Conservation (phyloP, 2,329 filamentous ascomycete genomes). For the Alternaria consortialis region DNA sequence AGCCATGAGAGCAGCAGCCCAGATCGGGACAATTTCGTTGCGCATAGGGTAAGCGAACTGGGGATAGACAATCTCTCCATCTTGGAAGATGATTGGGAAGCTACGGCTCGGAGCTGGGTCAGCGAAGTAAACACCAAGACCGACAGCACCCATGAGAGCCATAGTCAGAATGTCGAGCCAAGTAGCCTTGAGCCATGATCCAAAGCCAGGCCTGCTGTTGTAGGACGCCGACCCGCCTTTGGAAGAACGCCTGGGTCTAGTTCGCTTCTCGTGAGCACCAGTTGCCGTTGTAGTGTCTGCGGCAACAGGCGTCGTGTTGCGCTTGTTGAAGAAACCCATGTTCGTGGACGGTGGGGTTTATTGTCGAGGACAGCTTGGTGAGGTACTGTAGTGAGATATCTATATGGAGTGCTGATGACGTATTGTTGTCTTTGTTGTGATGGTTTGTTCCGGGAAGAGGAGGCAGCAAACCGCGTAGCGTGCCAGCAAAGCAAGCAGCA, state of each 20-base stretch:
- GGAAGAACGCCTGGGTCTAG: constrained; percentile 18
- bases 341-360: not conserved
- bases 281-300: constrained; percentile 49
- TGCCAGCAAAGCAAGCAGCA: constrained; percentile 8
- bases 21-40: constrained; percentile 69
- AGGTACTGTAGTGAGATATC: not conserved
- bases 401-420: constrained; percentile 11
- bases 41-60: constrained; percentile 76
- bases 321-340: constrained; percentile 54
- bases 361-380: constrained; percentile 1
- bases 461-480: constrained; percentile 9
- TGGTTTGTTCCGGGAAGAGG: constrained; percentile 1
- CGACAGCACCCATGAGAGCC: constrained; percentile 70
- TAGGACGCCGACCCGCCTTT: constrained; percentile 28
- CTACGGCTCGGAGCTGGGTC: constrained; percentile 73
- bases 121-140: constrained; percentile 73
- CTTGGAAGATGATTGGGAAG: constrained; percentile 71
- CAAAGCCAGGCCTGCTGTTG: constrained; percentile 64
- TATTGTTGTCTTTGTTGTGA: constrained; percentile 9
- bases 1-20: constrained; percentile 72
- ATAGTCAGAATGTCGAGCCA: constrained; percentile 75
- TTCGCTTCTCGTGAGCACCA: constrained; percentile 41
- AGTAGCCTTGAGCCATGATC: constrained; percentile 74
- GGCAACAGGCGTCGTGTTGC: constrained; percentile 41
- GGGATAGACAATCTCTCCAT: constrained; percentile 74